These are phyloP conservation scores for Boletus tylopilopsis DNA, from an alignment of 768 basidiomycete genomes.

Conservation along the genomic window DNA sequence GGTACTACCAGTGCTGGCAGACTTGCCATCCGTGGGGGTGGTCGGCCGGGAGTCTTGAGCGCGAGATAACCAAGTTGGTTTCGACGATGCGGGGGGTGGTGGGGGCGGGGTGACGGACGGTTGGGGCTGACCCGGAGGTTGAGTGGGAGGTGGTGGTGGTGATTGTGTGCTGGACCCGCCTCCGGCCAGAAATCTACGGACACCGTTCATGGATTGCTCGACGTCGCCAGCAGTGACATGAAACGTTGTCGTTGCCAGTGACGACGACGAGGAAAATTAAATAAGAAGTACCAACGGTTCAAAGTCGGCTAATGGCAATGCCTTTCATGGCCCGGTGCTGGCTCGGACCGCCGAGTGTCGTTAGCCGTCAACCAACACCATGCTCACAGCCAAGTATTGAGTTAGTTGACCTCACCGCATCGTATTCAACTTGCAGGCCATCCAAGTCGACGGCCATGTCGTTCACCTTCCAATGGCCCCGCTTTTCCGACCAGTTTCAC, in stretches of 20 bases:
- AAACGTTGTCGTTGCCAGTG: conserved; percentile 13
- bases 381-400: conserved; percentile 14
- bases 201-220: conserved; percentile 57
- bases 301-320: conserved; percentile 7
- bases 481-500: conserved; percentile 96
- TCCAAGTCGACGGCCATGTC: conserved; percentile 48
- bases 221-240: conserved; percentile 20
- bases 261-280: not conserved
- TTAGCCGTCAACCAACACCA: conserved; percentile 17
- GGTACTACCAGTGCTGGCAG: conserved; percentile 15
- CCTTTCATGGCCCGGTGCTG: no score
- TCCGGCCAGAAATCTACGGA: conserved; percentile 58
- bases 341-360: conserved; percentile 15
- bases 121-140: conserved; percentile 1
- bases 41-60: conserved; percentile 37
- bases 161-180: conserved; percentile 37
- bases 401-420: not conserved
- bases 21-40: conserved; percentile 24
- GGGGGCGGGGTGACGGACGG: conserved; percentile 20
- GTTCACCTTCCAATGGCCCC: conserved; percentile 94
- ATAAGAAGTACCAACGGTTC: not conserved
- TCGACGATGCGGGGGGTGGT: conserved; percentile 25
- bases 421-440: not conserved
- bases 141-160: conserved; percentile 21
- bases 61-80: conserved; percentile 46